Conservation (phyloP, 176 grass and related monocot species). For the Aechmea fasciata region DNA sequence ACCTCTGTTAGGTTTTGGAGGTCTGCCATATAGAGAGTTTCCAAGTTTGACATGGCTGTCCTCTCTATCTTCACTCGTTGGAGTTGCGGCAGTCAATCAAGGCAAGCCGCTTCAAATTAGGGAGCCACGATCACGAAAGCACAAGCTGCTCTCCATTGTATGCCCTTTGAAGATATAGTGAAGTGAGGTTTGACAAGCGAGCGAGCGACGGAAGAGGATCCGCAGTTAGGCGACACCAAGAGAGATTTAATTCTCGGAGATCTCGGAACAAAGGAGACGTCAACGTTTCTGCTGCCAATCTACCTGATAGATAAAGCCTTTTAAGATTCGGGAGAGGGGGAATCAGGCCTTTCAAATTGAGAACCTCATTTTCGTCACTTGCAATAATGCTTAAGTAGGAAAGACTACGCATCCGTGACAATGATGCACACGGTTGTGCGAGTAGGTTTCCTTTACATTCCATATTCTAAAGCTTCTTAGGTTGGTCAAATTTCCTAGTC, state of each 20-base stretch:
- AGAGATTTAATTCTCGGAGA: conserved; percentile 8
- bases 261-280: conserved; percentile 22
- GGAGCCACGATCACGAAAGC: conserved; percentile 23
- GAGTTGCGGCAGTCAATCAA: conserved; percentile 12
- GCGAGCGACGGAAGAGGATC: conserved; percentile 24
- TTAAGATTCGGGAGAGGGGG: conserved; percentile 17
- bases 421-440: conserved; percentile 26
- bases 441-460: conserved; percentile 26
- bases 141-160: conserved; percentile 19
- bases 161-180: conserved; percentile 1
- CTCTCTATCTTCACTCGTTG: conserved; percentile 18
- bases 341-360: conserved; percentile 30
- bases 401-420: conserved; percentile 35
- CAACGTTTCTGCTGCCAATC: conserved; percentile 26
- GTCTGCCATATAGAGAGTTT: not conserved
- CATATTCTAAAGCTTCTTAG: conserved; percentile 29
- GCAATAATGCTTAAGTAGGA: conserved; percentile 27
- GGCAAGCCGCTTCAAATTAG: not conserved
- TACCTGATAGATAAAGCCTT: conserved; percentile 18
- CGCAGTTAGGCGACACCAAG: conserved; percentile 26
- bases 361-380: conserved; percentile 19
- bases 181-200: conserved; percentile 23
- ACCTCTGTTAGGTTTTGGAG: conserved; percentile 14
- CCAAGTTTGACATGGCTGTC: conserved; percentile 5
- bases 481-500: conserved; percentile 29